Conservation (phyloP, 116 monocot genomes). For the Trichopus zeylanicus region DNA sequence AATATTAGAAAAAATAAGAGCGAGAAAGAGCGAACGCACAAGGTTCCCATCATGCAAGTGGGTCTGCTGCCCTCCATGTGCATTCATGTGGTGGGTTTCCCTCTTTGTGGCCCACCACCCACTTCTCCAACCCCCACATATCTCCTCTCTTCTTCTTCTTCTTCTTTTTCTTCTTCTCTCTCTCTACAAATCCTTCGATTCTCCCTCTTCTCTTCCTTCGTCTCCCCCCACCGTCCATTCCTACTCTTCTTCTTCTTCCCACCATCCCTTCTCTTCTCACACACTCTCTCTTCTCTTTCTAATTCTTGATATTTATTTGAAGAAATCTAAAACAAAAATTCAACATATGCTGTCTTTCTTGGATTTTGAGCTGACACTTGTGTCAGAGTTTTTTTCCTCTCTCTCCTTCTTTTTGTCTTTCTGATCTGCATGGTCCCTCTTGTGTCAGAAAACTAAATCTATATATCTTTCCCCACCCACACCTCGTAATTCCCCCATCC, state of each 20-base stretch:
- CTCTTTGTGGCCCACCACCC: conserved; percentile 14
- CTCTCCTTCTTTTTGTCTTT: neutral
- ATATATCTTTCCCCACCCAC: too few species aligned
- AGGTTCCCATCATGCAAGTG: neutral
- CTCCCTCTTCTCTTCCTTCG: neutral
- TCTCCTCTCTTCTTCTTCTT: neutral
- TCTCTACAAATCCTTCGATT: conserved; percentile 2
- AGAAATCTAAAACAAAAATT: neutral
- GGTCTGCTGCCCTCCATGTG: conserved; percentile 20
- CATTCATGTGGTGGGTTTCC: conserved; percentile 29
- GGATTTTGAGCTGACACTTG: neutral
- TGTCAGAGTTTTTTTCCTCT: conserved; percentile 1
- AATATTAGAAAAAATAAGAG: neutral
- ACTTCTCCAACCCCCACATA: conserved; percentile 5
- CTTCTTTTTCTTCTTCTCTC: conserved; percentile 5
- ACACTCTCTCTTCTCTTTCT: conserved; percentile 5
- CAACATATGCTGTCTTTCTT: neutral
- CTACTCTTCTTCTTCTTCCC: too few species aligned
- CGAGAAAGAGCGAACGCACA: neutral
- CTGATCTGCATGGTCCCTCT: conserved; percentile 13
- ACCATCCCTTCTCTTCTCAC: neutral
- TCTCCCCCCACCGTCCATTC: too few species aligned
- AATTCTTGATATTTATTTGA: too few species aligned
- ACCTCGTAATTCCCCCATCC: too few species aligned
- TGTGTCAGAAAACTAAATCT: conserved; percentile 18